Evolutionary conservation across 2,329 filamentous ascomycete species (phyloP).

Genomic region (Cercospora citrullina): DNA sequence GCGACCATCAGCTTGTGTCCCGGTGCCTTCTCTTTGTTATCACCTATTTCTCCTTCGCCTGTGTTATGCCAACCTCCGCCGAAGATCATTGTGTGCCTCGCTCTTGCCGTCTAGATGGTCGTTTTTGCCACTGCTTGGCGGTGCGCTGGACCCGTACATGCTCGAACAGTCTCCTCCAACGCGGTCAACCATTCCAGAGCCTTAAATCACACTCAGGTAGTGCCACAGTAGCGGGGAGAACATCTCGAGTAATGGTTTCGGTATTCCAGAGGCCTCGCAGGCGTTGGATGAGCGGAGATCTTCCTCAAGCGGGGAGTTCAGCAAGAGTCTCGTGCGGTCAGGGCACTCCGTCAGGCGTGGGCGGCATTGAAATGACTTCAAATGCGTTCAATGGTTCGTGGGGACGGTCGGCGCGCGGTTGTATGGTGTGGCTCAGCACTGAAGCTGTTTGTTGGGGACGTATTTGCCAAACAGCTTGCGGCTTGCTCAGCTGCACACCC

Average conservation of each 20-base stretch:
- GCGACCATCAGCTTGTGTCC: background rate
- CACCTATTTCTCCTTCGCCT: background rate
- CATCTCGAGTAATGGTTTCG: background rate
- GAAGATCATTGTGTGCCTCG: background rate
- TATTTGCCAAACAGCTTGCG: background rate
- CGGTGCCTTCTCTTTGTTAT: background rate
- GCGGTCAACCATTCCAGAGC: background rate
- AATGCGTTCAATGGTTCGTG: background rate
- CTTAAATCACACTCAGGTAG: background rate
- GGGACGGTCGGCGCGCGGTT: background rate
- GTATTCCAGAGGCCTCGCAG: background rate
- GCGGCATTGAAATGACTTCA: background rate
- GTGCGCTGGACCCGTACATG: background rate
- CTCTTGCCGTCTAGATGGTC: background rate
- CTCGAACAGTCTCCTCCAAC: background rate
- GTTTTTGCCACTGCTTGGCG: background rate
- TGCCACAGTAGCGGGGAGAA: background rate
- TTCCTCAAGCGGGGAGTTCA: background rate
- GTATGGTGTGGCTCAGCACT: background rate
- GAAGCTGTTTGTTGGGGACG: background rate
- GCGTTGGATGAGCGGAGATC: background rate
- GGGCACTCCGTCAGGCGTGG: background rate
- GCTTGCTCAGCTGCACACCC: background rate
- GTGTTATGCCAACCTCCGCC: background rate
- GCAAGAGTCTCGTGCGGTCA: background rate